These are phyloP conservation scores for Simplicillium aogashimaense DNA, from an alignment of 2,329 filamentous ascomycete genomes.

Conservation along the genomic window DNA sequence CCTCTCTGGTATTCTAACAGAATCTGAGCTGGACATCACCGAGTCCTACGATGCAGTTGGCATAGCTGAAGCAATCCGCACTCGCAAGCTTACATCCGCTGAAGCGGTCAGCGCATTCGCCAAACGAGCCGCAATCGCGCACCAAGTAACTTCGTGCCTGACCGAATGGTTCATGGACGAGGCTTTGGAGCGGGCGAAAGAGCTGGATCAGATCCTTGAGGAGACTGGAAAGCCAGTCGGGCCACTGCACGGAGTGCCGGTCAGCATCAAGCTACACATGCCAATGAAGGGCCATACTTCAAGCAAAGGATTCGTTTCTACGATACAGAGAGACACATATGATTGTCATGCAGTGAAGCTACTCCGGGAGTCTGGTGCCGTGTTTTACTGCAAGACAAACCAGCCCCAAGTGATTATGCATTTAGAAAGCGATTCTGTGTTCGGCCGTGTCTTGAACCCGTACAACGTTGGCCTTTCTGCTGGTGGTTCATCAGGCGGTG, in stretches of 20 bases:
- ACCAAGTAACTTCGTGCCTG: constrained; percentile 44
- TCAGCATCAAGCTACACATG: constrained; percentile 51
- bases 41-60: constrained; percentile 31
- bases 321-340: constrained; percentile 36
- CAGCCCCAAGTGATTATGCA: constrained; percentile 46
- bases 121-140: constrained; percentile 40
- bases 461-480: constrained; percentile 46
- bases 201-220: constrained; percentile 30
- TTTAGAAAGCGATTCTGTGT: constrained; percentile 48
- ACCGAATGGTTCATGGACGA: constrained; percentile 40
- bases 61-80: constrained; percentile 27
- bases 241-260: constrained; percentile 43
- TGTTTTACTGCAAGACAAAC: constrained; percentile 60
- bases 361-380: constrained; percentile 46
- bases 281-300: constrained; percentile 39
- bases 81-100: constrained; percentile 23
- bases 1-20: constrained; percentile 31
- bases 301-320: constrained; percentile 39
- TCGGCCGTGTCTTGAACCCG: constrained; percentile 51
- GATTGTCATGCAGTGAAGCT: constrained; percentile 49
- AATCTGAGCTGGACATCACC: constrained; percentile 36
- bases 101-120: constrained; percentile 37
- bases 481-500: constrained; percentile 54
- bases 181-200: constrained; percentile 29
- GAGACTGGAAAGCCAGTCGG: constrained; percentile 33